A percentile compares a stretch with the other conserved stretches of the same genome.
These are phyloP conservation scores for Emericellopsis atlantica DNA, from an alignment of 2,329 filamentous ascomycete genomes.

Conservation along the genomic window DNA sequence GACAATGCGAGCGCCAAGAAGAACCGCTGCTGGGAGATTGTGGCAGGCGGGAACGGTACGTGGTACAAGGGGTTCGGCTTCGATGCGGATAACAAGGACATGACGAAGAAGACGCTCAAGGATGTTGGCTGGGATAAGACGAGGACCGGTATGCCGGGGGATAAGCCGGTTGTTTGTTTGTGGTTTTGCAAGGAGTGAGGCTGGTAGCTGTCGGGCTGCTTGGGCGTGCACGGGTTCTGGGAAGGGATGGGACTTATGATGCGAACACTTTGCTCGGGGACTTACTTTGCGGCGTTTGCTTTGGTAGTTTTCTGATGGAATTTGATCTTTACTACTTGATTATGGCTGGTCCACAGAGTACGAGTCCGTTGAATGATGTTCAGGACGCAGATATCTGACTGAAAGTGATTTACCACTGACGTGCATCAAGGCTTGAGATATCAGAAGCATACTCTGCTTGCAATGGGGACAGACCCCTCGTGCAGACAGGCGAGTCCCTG, in stretches of 20 bases:
- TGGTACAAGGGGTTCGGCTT: slow-evolving; percentile 47
- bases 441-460: too few relatives aligned
- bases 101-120: slow-evolving; percentile 34
- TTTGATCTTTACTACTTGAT: too few relatives aligned
- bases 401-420: too few relatives aligned
- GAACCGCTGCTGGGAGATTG: slow-evolving; percentile 45
- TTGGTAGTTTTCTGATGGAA: too few relatives aligned
- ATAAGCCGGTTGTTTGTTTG: slow-evolving; percentile 45
- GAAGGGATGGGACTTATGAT: background rate
- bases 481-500: too few relatives aligned
- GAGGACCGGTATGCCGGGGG: slow-evolving; percentile 30
- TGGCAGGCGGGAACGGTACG: slow-evolving; percentile 38
- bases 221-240: background rate
- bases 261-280: background rate
- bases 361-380: too few relatives aligned
- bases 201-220: background rate
- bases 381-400: too few relatives aligned
- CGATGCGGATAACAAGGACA: slow-evolving; percentile 32
- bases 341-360: too few relatives aligned
- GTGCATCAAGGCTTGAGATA: too few relatives aligned
- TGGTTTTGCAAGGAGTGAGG: slow-evolving; percentile 42
- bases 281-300: background rate
- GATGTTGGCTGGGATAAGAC: slow-evolving; percentile 46
- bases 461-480: too few relatives aligned
- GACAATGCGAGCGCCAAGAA: slow-evolving; percentile 33